phyloP scores from a whole-genome alignment of 768 basidiomycete species.

The Suillus plorans region DNA sequence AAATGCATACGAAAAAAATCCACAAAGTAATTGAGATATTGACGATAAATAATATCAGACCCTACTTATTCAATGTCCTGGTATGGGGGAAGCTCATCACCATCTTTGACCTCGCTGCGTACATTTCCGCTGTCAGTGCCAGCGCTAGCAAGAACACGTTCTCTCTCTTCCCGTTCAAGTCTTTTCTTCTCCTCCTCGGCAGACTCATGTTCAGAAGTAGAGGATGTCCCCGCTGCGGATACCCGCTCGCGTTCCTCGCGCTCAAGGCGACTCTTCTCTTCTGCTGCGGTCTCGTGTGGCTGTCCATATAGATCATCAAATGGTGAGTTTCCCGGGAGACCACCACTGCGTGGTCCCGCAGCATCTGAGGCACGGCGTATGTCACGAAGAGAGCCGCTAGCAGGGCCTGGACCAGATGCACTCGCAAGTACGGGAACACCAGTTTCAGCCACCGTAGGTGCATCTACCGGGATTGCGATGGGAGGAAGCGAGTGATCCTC shows the following conservation, averaged over 20 bases:
- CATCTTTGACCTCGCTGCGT: conserved; percentile 31
- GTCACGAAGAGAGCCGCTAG: conserved; percentile 61
- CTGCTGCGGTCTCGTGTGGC: conserved; percentile 51
- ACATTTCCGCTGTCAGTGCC: conserved; percentile 4
- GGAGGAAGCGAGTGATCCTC: conserved; percentile 16
- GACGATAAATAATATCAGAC: not conserved
- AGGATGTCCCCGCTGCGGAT: conserved; percentile 24
- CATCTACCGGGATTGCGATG: conserved; percentile 32
- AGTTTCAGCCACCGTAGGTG: conserved; percentile 73
- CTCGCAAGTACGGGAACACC: conserved; percentile 69
- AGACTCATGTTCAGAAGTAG: conserved; percentile 36
- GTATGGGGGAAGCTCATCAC: conserved; percentile 45
- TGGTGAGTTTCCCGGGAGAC: conserved; percentile 24
- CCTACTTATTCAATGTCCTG: conserved; percentile 32
- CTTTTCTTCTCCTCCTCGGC: conserved; percentile 68
- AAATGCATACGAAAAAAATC: not conserved
- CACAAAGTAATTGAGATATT: not conserved
- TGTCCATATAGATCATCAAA: conserved; percentile 30
- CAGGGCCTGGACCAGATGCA: conserved; percentile 57
- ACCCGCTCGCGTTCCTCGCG: conserved; percentile 52
- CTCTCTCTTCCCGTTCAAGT: conserved; percentile 66
- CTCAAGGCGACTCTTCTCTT: conserved; percentile 65
- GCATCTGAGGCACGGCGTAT: conserved; percentile 39
- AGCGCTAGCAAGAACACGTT: conserved; percentile 41
- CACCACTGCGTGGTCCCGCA: conserved; percentile 36